Conservation (phyloP, 2,329 filamentous ascomycete species). For the Alternaria arborescens region DNA sequence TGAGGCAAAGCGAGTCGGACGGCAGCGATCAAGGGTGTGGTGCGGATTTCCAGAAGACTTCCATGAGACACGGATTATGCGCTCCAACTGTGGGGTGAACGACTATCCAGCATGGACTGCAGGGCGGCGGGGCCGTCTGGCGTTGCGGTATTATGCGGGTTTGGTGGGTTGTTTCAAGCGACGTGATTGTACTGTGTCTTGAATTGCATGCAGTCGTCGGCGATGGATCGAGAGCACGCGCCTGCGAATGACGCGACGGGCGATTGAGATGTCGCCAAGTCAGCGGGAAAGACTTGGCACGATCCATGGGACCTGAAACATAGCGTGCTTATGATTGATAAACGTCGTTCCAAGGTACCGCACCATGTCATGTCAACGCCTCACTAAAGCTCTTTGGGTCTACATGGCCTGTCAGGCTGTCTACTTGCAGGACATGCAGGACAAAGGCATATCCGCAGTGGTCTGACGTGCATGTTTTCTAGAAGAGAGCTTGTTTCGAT, state of each 20-base stretch:
- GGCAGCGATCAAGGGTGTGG: constrained; percentile 31
- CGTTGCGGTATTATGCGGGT: constrained; percentile 22
- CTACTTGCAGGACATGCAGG: constrained; percentile 10
- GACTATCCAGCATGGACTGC: constrained; percentile 8
- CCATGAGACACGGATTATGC: constrained; percentile 32
- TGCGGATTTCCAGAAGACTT: constrained; percentile 39
- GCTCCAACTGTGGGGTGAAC: constrained; percentile 16
- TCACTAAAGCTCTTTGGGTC: constrained; percentile 15
- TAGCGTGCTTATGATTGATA: constrained; percentile 38
- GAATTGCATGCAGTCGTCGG: neutral
- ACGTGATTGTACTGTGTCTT: constrained; percentile 5
- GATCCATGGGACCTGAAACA: constrained; percentile 32
- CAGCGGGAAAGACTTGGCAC: constrained; percentile 19
- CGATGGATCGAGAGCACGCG: constrained; percentile 11
- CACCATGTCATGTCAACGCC: constrained; percentile 17
- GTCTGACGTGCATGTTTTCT: constrained; percentile 13
- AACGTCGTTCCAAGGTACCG: constrained; percentile 15
- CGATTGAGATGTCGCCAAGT: constrained; percentile 20
- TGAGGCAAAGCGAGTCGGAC: constrained; percentile 33
- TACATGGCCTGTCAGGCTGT: constrained; percentile 11
- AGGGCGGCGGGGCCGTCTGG: constrained; percentile 5
- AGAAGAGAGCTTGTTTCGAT: constrained; percentile 21
- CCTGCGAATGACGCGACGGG: constrained; percentile 28
- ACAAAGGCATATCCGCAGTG: constrained; percentile 16
- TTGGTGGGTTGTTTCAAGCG: constrained; percentile 36